Base-by-base conservation (phyloP, 139 green algal genomes). In the Tetradesmus obliquus region DNA sequence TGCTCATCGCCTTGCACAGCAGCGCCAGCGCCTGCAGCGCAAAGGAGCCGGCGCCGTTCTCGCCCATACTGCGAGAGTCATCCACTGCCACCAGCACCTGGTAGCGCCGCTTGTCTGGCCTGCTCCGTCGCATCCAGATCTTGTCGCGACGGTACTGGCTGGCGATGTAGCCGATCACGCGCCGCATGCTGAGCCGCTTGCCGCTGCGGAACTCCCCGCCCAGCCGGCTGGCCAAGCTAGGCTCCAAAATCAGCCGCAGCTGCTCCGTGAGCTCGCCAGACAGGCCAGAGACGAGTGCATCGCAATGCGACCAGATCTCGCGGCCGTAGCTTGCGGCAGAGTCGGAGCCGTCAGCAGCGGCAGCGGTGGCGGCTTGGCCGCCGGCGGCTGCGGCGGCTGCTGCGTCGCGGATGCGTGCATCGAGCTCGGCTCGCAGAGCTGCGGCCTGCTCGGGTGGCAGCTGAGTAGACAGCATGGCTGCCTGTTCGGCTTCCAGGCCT, bases 121-220 rank as follows among this genome's bases (percentile, higher is more conserved):
- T 95, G 51, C 96, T 99, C 87, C 98, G 95, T 0, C 98, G 94
- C 94, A 99, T 95, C 98, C 98, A 99, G 93, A 99, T 99, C 96
- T 99, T 99, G 95, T 99, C 98, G 88, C 98, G 97, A n/a, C 97
- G 94, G 93, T 98, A 99, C 88, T 99, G 96, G 51, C 82, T 96
- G 13, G 98, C 98, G 83, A 99, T 99, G 96, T 99, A 99, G 32
- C 96, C 95, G n/a, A 99, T 99, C 45, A 99, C 96, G 89, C 98
- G 98, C 91, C 98, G 98, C 98, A 99, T 99, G 96, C 98, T 99
- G 93, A 99, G 97, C 87, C 98, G 96, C 96, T 99, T 99, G 81
- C 98, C 95, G 15, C 96, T 99, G 53, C 97, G 95, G 96, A 97
- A 99, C 91, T 99, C 98, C 0, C 98, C 98, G 10, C 95, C 97